Evolutionary conservation across 2,329 filamentous ascomycete genomes (phyloP), one percentile per base, ranked within the genome.

Genomic region (Nemania sp.): DNA sequence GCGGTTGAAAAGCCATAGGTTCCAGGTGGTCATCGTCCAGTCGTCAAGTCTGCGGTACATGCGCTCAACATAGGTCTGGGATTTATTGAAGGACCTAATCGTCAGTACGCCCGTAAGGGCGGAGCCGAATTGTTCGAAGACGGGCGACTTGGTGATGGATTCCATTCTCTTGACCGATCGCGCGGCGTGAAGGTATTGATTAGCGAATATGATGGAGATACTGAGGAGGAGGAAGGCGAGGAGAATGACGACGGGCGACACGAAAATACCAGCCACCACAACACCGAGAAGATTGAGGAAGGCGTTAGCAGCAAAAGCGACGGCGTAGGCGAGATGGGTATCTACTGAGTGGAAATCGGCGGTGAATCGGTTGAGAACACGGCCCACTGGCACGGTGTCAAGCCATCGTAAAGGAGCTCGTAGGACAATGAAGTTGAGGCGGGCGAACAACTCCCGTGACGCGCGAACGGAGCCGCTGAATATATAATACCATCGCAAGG

Each of bases 61-160:
- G 57, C 85, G 82, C 11, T 87, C 80, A 47, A 90, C 78, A 65
- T 92, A 94, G 1, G 81, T 80, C 18, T 85, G 79, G 0, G 80
- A 78, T 77, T 91, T 92, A 65, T 86, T 86, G 66, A 90, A 94
- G 0, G 89, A 88, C 12, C 91, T 85, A 54, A 95, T 91, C 0
- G 90, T 93, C 1, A 85, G 80, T 17, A 95, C 84, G 5, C 91
- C 91, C 0, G 84, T 83, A 10, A 94, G 81, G 0, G 89, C 85
- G 1, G 89, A 87, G 11, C 87, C 88, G 68, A 94, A 93, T 63
- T 91, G 87, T 72, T 94, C 90, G 67, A 92, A 93, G 1, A 94
- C 86, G 0, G 91, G 91, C 0, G 87, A 90, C 74, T 92, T 93
- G 57, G 86, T 84, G 2, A 83, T 91, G 65, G 87, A 91, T 73